Evolutionary conservation across 768 basidiomycete genomes (phyloP), one percentile per base, ranked within the genome.

Genomic region (Pholiota conissans): DNA sequence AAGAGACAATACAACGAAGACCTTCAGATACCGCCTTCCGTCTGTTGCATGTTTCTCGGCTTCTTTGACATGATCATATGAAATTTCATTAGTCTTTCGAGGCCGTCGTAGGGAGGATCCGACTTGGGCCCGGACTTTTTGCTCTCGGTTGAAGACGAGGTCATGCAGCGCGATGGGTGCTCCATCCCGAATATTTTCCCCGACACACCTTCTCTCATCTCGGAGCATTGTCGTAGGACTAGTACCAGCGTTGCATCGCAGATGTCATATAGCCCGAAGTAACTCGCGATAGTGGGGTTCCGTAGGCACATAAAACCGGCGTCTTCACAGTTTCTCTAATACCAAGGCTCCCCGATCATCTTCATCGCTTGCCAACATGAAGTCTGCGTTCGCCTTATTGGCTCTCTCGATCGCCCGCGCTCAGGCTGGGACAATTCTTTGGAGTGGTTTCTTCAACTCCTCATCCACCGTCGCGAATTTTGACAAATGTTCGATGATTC

Each of bases 381-480:
- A 61, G 55, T 52, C 55, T 32, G 35, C 52, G n/a, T 39, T 61
- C 29, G 56, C 42, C 46, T 40, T 64, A 7, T 50, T 61, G 20
- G 57, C 63, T 30, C 52, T 64, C 3, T 58, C 48, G 22, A 49
- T 59, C 40, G 58, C 60, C 7, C 63, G 60, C 42, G 63, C 60
- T 24, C 58, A 55, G 22, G 63, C 63, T 1, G 63, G 63, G 20
- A 64, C 63, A 5, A 46, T 64, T 28, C 37, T 64, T 28, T 64
- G 63, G 63, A 61, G 59, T 37, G 63, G 63, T 9, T 61, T 64
- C 49, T 64, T 64, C 60, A 64, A 64, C 42, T 64, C 63, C 1
- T 64, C 63, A 0, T 53, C 56, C 55, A 61, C 63, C 1, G 39
- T 58, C 9, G 57, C 63, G 3, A 57, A 51, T 27, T 64, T 64